Percentiles rank a stretch among this genome's conserved stretches.
Conservation (phyloP, 768 basidiomycete species). For the Fomitopsis serialis region DNA sequence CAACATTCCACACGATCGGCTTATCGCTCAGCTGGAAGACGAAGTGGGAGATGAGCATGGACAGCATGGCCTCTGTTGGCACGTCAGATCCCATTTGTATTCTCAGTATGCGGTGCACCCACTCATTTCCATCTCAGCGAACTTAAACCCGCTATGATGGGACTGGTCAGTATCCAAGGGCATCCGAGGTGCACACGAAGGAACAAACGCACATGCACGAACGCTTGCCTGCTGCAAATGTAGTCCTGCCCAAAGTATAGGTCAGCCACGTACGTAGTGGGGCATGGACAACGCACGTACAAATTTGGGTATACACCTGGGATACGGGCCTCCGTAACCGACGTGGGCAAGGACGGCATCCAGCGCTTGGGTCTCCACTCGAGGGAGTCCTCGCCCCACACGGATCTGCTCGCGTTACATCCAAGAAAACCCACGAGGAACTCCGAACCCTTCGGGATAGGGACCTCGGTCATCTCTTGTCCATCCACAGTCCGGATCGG, state of each 20-base stretch:
- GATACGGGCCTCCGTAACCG: constrained; percentile 31
- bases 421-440: constrained; percentile 32
- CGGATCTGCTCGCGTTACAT: constrained; percentile 33
- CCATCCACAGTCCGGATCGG: constrained; percentile 35
- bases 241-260: constrained; percentile 18
- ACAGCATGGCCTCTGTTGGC: constrained; percentile 10
- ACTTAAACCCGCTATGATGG: constrained; percentile 14
- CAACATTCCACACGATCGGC: constrained; percentile 14
- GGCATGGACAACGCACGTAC: constrained; percentile 13
- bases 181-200: no score
- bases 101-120: not conserved
- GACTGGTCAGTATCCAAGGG: not conserved
- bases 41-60: constrained; percentile 11
- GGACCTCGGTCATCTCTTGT: constrained; percentile 28
- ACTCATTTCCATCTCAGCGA: constrained; percentile 19
- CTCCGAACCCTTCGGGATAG: constrained; percentile 34
- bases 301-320: constrained; percentile 42
- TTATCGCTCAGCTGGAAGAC: constrained; percentile 13
- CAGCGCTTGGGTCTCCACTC: constrained; percentile 51
- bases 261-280: no score
- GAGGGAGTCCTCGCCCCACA: constrained; percentile 43
- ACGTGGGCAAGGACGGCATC: constrained; percentile 34
- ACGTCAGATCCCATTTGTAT: not conserved
- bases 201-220: constrained; percentile 24
- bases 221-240: constrained; percentile 23